phyloP scores from a whole-genome alignment of 2,329 filamentous ascomycete species.

The Venturia aucupariae region DNA sequence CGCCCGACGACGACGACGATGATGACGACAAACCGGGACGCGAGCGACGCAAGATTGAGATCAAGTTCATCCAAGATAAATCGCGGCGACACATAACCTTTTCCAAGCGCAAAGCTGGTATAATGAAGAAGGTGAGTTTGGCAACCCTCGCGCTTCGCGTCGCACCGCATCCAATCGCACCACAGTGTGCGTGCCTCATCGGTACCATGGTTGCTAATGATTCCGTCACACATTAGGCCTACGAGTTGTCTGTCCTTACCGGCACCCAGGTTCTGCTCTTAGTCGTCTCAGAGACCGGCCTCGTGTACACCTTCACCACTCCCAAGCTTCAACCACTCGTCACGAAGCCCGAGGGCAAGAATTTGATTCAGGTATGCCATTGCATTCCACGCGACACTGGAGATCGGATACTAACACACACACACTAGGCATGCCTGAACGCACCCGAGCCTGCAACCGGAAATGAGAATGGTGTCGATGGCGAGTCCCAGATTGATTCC shows the following conservation, averaged over 20 bases:
- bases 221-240: conserved; percentile 53
- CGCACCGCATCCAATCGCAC: conserved; percentile 17
- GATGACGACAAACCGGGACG: conserved; percentile 96
- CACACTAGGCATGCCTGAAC: conserved; percentile 80
- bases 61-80: conserved; percentile 99
- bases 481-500: conserved; percentile 59
- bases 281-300: conserved; percentile 91
- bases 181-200: conserved; percentile 14
- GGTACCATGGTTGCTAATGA: conserved; percentile 17
- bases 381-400: conserved; percentile 11
- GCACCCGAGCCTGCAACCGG: conserved; percentile 81
- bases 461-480: conserved; percentile 53
- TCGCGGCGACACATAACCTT: conserved; percentile 99
- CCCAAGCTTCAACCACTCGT: conserved; percentile 97
- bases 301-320: conserved; percentile 97
- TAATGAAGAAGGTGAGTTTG: conserved; percentile 95
- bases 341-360: conserved; percentile 98
- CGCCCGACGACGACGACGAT: conserved; percentile 88
- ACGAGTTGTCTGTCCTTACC: conserved; percentile 93
- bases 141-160: conserved; percentile 2
- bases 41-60: conserved; percentile 98
- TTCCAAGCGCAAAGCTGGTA: conserved; percentile 98
- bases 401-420: conserved; percentile 29
- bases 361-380: conserved; percentile 81
- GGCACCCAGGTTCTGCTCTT: conserved; percentile 95